These are phyloP conservation scores for Cryptococcus sp. DNA, from an alignment of 1,284 basidiomycete genomes.

Conservation along the genomic window DNA sequence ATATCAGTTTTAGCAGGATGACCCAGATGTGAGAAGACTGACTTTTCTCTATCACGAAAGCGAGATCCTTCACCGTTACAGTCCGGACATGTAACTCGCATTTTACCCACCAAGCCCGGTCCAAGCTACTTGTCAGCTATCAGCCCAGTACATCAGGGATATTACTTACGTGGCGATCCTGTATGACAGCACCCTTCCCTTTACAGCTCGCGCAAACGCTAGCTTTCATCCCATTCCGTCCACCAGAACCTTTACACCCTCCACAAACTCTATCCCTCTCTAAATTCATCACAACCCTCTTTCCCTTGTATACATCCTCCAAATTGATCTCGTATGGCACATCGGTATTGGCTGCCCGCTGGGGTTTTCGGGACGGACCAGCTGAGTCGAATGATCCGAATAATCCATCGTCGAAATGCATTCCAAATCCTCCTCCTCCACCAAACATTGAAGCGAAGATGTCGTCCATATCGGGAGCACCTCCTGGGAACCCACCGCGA, in stretches of 20 bases:
- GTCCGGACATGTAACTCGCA: slow-evolving; percentile 61
- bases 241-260: slow-evolving; percentile 80
- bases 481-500: slow-evolving; percentile 54
- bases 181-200: slow-evolving; percentile 56
- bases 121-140: slow-evolving; percentile 29
- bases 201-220: slow-evolving; percentile 77
- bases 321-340: slow-evolving; percentile 81
- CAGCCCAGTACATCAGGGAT: background rate
- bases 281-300: slow-evolving; percentile 81
- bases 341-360: slow-evolving; percentile 61
- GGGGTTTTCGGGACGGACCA: slow-evolving; percentile 46
- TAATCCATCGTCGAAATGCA: slow-evolving; percentile 51
- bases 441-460: slow-evolving; percentile 76
- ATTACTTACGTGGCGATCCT: slow-evolving; percentile 42
- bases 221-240: slow-evolving; percentile 70
- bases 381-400: slow-evolving; percentile 51
- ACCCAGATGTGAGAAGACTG: slow-evolving; percentile 19
- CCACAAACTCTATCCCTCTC: slow-evolving; percentile 78
- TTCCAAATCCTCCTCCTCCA: slow-evolving; percentile 43
- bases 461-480: slow-evolving; percentile 59
- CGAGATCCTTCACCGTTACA: slow-evolving; percentile 77
- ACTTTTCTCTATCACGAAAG: slow-evolving; percentile 84
- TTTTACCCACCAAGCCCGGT: slow-evolving; percentile 49
- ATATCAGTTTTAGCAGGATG: background rate
- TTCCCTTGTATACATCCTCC: slow-evolving; percentile 90